Evolutionary conservation across 108 stramenopile species (phyloP), one percentile per base, ranked within the genome.

Genomic region (Skeletonema menzelii): DNA sequence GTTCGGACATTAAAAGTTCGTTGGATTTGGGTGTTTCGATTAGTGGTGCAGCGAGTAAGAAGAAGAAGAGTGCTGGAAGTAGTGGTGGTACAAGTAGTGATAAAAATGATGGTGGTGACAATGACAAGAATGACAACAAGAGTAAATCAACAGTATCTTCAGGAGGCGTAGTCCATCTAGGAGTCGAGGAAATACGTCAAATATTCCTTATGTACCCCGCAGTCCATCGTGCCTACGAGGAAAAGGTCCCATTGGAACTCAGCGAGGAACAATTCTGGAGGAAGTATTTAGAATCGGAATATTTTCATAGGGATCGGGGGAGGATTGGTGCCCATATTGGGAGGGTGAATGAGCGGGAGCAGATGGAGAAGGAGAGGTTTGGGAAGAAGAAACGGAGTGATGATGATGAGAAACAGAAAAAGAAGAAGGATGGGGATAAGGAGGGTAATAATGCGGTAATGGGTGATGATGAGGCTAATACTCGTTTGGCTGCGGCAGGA

Each of bases 151-250:
- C 20, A 47, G 15, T 42, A 13, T 13, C 13, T 13, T 38, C 37
- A 0, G 20, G 27, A 13, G 64, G 74, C 17, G 72, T 70, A 27
- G 73, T 85, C 49, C 80, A 82, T 32, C 67, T 83, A 4, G 84
- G 82, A 27, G 82, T 80, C 19, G 94, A 95, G 80, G 94, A 95
- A 75, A 95, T 95, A 86, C 76, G 94, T 26, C 94, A 95, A 69
- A 95, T 95, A 14, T 95, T 95, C 66, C 78, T 95, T 37, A 69
- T 95, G 72, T 95, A 95, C 72, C 94, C 94, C 1, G 92, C 94
- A 20, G 94, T 95, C 1, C 94, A 95, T 76, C 84, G 85, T 67
- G 94, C 94, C 10, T 95, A 95, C 63, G 94, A 95, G 77, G 94
- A 95, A 75, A 95, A 95, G 77, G 94, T 95, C 0, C 94, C 94